Base-by-base conservation (phyloP, 1,284 basidiomycete species). In the Ceratobasidium sp. region DNA sequence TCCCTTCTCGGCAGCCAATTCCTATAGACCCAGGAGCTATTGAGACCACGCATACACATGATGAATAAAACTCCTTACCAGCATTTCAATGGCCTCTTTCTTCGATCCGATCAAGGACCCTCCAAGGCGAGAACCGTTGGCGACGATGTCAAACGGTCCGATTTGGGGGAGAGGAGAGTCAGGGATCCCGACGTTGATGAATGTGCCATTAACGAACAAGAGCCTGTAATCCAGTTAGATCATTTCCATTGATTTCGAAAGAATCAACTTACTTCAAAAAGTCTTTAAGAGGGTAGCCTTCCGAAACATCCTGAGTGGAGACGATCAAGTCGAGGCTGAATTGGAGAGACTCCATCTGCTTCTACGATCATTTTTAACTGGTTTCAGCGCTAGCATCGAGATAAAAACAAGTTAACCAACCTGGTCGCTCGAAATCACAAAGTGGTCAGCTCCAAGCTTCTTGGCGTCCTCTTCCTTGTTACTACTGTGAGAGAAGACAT, bases 391-490 rank as follows among this genome's bases (percentile, higher is more conserved):
- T n/a, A n/a, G n/a, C n/a, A n/a, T n/a, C n/a, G n/a, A n/a, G n/a
- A n/a, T n/a, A n/a, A n/a, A n/a, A n/a, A 61, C 41, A 18, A 4
- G 47, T 47, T 52, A 14, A 18, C n/a, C 74, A 91, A 72, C 74
- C 47, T 75, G 66, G 2, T 80, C 82, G 44, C 79, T 76, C 50
- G 85, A 88, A 44, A 83, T 78, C 41, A 89, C 81, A 76, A 87
- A 85, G 52, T 85, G 80, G 43, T 84, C 83, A 0, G 89, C 89
- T 13, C 90, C 89, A 81, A 91, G 85, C 76, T 86, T 84, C 78
- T 86, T 82, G 35, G 88, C 88, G 77, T 91, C 89, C 21, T 85
- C 84, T 81, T 87, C 83, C 81, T 91, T 92, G 76, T 81, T 81
- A 32, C 83, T 78, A 43, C 87, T 87, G 78, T 89, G 89, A 18